A percentile compares a stretch with the other conserved stretches of the same genome.
These are phyloP conservation scores for Mycena sanguinolenta DNA, from an alignment of 768 basidiomycete species.

Conservation along the genomic window DNA sequence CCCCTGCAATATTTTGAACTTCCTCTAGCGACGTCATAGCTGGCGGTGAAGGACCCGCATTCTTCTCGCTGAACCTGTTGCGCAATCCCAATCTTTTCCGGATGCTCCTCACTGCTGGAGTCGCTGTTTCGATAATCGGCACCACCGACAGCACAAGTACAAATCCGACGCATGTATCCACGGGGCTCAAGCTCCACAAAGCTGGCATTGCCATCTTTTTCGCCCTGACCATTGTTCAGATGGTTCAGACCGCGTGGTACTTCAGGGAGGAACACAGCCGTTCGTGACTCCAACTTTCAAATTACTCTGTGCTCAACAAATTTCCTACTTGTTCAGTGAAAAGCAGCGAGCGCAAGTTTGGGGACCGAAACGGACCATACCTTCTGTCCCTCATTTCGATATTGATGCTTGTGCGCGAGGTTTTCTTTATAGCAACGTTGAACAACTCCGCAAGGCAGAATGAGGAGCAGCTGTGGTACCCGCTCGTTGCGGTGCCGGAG, in stretches of 20 bases:
- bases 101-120: constrained; percentile 43
- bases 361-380: not conserved
- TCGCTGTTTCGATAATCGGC: constrained; percentile 52
- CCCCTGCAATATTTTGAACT: too few relatives aligned
- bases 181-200: constrained; percentile 44
- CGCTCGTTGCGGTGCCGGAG: constrained; percentile 55
- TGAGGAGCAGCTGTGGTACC: constrained; percentile 58
- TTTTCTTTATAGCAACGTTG: constrained; percentile 50
- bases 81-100: constrained; percentile 51
- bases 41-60: not conserved
- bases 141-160: constrained; percentile 34
- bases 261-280: not conserved
- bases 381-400: constrained; percentile 2
- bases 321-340: not conserved
- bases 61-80: constrained; percentile 34
- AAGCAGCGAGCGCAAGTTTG: not conserved
- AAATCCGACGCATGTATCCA: constrained; percentile 30
- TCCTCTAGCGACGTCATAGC: not conserved
- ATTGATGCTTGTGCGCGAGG: constrained; percentile 36
- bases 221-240: constrained; percentile 49
- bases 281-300: not conserved
- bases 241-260: constrained; percentile 41
- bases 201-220: constrained; percentile 53
- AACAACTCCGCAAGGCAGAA: constrained; percentile 40
- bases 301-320: not conserved